Evolutionary conservation across 1,284 basidiomycete genomes (phyloP), one percentile per base, ranked within the genome.

Genomic region (Clitocybe nebularis): DNA sequence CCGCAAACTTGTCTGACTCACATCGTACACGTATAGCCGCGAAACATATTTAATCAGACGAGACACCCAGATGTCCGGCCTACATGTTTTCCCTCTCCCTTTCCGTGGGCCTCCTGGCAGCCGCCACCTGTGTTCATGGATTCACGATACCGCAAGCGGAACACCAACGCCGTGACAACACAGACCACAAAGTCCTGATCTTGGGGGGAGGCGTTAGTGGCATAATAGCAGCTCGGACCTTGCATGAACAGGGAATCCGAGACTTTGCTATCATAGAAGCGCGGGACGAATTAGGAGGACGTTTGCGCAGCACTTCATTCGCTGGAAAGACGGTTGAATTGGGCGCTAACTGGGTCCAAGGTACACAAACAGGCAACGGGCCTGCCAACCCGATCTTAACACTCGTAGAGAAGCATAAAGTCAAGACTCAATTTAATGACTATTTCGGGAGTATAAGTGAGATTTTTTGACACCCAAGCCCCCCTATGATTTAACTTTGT

Each of bases 331-430:
- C 67, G 0, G 59, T 86, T 21, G 84, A 87, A 56, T 58, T 75
- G 6, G 83, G 84, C 14, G 74, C 81, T 10, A 84, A 83, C 53
- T 87, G 84, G 84, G 69, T 87, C 25, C 81, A 86, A 52, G 84
- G 84, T 5, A 79, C 79, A 2, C 75, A 77, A 25, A 48, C 44
- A 0, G 71, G 64, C 3, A 56, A 66, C 39, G 78, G 78, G 7
- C 66, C 70, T 23, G 64, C 66, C 6, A 85, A 85, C 56, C 82
- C 82, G 2, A 77, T 84, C 8, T 75, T 72, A 55, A 62, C 61
- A n/a, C 63, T 87, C 30, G 78, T 78, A 4, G 60, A 71, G 54
- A 81, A 81, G 49, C 75, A 82, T 53, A 67, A 70, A 5, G 48
- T 84, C 14, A 60, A 66, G 48, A 75, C 74, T 0, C 65, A 60